Evolutionary conservation across 2,329 filamentous ascomycete genomes (phyloP), one percentile per base, ranked within the genome.

Genomic region (Fusarium tanahbumbuense): DNA sequence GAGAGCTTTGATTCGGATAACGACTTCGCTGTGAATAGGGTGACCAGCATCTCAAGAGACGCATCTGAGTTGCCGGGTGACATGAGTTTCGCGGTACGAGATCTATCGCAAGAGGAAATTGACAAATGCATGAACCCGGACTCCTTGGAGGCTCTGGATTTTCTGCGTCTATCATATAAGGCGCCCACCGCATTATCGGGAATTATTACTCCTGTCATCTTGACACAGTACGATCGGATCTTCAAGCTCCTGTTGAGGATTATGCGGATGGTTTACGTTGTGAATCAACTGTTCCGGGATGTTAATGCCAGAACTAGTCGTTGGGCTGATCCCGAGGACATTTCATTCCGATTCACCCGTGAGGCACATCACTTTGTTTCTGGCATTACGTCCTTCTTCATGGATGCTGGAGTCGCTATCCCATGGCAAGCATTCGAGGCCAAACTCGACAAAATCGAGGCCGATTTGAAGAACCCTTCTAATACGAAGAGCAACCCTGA

Each of bases 121-220:
- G 88, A 93, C 55, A 89, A 87, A 67, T 95, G 94, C 78, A 90
- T 97, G 85, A 88, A 98, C 73, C 90, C 93, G 0, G 87, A 93
- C 76, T 92, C 91, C 0, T 86, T 98, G 20, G 90, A 95, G 76
- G 96, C 96, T 0, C 84, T 98, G n/a, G 96, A 98, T 79, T 98
- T 99, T 75, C 84, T 99, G 18, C 89, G 93, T 3, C 83, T 99
- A 10, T 92, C 94, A 47, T 98, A 98, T 80, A 92, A 91, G 42
- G 86, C 94, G 1, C 91, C 94, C 0, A 79, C 87, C 1, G 88
- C 93, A 2, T 83, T 98, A 1, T 85, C 90, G 42, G 84, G 89
- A 0, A 86, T 98, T 66, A 90, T 99, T 44, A 94, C 93, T 0
- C 84, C 89, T 0, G 78, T 84, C 0, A 86, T 91, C 2, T 81